Evolutionary conservation across 2,329 filamentous ascomycete genomes (phyloP), one percentile per base, ranked within the genome.

Genomic region (Cordyceps militaris): DNA sequence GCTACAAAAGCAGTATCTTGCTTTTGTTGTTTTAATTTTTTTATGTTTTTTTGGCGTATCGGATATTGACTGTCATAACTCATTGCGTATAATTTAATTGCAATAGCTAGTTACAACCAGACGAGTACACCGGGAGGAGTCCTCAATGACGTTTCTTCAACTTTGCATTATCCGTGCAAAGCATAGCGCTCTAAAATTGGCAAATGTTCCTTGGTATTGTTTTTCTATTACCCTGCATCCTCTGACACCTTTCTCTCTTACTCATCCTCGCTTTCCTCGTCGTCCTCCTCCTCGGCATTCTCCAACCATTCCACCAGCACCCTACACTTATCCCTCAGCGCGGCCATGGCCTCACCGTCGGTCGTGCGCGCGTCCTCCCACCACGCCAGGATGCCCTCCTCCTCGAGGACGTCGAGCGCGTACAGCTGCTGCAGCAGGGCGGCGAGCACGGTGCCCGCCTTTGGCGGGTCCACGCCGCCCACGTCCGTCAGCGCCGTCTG

Each of bases 321-420:
- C 66, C 84, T 79, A 59, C 89, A 91, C 74, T 88, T 88, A 60
- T 82, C 82, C 69, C 86, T 86, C 16, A 97, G 83, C 51, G 75
- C 80, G 59, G 73, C 73, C 85, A 97, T 83, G 55, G 82, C 81
- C 57, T 88, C 87, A 14, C 78, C 84, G 57, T 84, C 85, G 24
- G 74, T 80, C 6, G 87, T 86, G 66, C 85, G 71, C 49, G 81
- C 79, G 69, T 96, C 87, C 21, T 78, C 82, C 92, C 92, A 97
- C 94, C 94, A 99, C 49, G 82, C 81, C 65, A 93, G 75, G 63
- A 96, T 89, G 0, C 88, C 91, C 43, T 97, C 92, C 67, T 96
- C 91, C 69, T 96, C 91, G 1, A 97, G 74, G 16, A 96, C 80
- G 63, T 97, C 94, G 50, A 88, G 73, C 63, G 88, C 84, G 69